phyloP scores from a whole-genome alignment of 768 basidiomycete genomes.

The Termitomyces sp. region DNA sequence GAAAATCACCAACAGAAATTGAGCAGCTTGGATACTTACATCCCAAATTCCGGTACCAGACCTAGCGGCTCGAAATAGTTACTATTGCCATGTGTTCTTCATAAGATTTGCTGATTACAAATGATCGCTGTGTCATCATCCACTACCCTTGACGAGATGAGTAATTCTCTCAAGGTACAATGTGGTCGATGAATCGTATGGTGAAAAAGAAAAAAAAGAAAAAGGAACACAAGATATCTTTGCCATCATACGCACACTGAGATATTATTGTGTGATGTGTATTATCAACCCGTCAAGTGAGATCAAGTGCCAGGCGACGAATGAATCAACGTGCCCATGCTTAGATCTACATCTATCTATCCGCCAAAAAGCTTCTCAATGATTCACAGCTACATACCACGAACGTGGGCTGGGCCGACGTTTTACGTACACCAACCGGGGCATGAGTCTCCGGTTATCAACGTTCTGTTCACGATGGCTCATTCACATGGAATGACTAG shows the following conservation, averaged over 20 bases:
- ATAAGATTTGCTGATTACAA: neutral
- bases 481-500: no score
- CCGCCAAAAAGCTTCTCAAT: neutral
- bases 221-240: no score
- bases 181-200: neutral
- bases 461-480: no score
- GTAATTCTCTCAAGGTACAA: no score
- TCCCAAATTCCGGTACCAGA: conserved; percentile 38
- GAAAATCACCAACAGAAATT: conserved; percentile 30
- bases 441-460: no score
- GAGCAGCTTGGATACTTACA: conserved; percentile 38
- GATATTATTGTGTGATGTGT: no score
- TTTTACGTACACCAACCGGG: no score
- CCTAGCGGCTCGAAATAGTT: neutral
- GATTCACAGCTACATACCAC: neutral
- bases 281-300: neutral
- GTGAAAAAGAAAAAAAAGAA: no score
- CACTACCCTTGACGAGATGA: neutral
- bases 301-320: neutral
- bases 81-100: neutral
- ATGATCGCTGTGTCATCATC: neutral
- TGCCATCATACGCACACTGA: no score
- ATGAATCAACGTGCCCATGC: neutral
- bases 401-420: neutral
- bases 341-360: neutral